Conservation (phyloP, 441 rosid genomes). For the Adansonia grandidieri region DNA sequence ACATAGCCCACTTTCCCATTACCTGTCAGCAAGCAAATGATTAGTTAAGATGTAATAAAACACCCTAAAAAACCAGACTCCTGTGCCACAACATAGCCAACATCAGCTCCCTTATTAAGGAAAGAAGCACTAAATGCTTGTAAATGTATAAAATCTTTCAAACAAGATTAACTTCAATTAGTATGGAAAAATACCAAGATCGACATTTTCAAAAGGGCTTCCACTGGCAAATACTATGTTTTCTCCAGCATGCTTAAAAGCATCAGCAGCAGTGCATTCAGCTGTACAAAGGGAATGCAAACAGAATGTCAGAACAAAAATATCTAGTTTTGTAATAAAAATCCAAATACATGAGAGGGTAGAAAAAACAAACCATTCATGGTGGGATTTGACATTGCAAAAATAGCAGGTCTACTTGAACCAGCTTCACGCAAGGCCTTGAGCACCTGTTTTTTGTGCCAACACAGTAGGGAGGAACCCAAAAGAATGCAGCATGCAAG, state of each 20-base stretch:
- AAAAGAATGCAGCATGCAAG: constrained; percentile 15
- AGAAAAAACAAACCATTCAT: constrained; percentile 69
- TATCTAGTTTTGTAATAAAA: constrained; percentile 20
- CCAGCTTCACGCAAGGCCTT: constrained; percentile 89
- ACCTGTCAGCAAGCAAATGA: constrained; percentile 52
- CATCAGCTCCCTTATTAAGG: constrained; percentile 5
- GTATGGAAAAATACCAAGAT: constrained; percentile 61
- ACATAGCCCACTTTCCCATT: constrained; percentile 91
- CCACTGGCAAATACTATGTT: constrained; percentile 95
- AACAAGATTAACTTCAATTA: constrained; percentile 23
- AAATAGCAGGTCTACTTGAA: constrained; percentile 86
- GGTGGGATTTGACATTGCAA: constrained; percentile 99
- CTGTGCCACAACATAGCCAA: neutral
- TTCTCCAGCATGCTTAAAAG: constrained; percentile 92
- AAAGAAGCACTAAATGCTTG: constrained; percentile 18
- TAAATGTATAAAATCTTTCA: constrained; percentile 22
- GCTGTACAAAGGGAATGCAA: constrained; percentile 57
- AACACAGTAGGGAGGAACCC: constrained; percentile 25
- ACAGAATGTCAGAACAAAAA: constrained; percentile 31
- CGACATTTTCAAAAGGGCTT: constrained; percentile 88
- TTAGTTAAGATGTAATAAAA: constrained; percentile 24
- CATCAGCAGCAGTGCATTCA: constrained; percentile 96
- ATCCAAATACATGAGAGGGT: constrained; percentile 10
- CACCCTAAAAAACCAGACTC: neutral
- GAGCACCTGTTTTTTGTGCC: constrained; percentile 67